Percentiles rank a stretch among this genome's conserved stretches.
Evolutionary conservation across 257 asterid species (phyloP).

Genomic region (Solanum pinnatisectum): DNA sequence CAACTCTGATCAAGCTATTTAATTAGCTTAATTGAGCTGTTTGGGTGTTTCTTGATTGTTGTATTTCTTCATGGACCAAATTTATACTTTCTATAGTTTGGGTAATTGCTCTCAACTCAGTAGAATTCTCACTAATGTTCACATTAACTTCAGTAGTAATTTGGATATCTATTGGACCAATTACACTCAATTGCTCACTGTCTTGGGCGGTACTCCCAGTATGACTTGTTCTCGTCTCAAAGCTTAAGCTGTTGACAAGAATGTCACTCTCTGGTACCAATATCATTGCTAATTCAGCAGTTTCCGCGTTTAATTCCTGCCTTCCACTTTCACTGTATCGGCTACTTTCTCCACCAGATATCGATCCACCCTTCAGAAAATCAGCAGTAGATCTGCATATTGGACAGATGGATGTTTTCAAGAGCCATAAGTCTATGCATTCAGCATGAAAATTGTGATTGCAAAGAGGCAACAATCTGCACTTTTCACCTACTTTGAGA

Average conservation of each 20-base stretch:
- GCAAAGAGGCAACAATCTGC: constrained; percentile 51
- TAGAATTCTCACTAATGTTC: neutral
- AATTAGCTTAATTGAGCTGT: neutral
- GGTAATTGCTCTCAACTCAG: neutral
- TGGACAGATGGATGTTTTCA: constrained; percentile 51
- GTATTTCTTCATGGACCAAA: neutral
- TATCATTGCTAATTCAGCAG: neutral
- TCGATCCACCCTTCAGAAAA: neutral
- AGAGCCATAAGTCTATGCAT: constrained; percentile 62
- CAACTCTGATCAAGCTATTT: neutral
- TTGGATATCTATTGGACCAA: neutral
- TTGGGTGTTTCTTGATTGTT: neutral
- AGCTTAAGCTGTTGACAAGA: neutral
- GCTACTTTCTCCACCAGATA: constrained; percentile 10
- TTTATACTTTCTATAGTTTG: neutral
- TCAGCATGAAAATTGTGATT: constrained; percentile 44
- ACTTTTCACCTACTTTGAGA: constrained; percentile 43
- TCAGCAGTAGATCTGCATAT: constrained; percentile 42
- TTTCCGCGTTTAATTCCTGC: neutral
- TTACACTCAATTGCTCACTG: neutral
- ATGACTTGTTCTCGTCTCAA: neutral
- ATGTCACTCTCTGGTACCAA: neutral
- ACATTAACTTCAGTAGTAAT: neutral
- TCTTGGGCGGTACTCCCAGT: neutral
- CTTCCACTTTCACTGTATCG: constrained; percentile 8